Evolutionary conservation across 352 stramenopile genomes (phyloP).

Genomic region (Globisporangium yorkense): DNA sequence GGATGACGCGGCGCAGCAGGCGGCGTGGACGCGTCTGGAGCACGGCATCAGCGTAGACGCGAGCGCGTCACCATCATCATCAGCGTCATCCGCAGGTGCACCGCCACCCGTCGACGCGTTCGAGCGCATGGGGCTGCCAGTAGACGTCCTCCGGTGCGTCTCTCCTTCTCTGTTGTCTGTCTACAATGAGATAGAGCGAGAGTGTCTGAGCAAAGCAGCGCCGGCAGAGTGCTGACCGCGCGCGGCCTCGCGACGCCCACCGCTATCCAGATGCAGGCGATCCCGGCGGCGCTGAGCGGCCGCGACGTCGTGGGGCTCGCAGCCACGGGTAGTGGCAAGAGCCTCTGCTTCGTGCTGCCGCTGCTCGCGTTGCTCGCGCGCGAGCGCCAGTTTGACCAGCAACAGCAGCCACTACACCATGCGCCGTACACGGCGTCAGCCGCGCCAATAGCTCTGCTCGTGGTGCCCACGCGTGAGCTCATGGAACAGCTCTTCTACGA

Average conservation of each 20-base stretch:
- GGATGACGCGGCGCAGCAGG: conserved; percentile 23
- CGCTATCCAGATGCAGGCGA: conserved; percentile 95
- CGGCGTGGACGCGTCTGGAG: conserved; percentile 45
- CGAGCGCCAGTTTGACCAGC: conserved; percentile 1
- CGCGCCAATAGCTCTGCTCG: conserved; percentile 65
- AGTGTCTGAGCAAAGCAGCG: neutral
- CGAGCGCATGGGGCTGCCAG: conserved; percentile 24
- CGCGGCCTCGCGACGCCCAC: conserved; percentile 85
- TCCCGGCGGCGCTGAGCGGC: conserved; percentile 75
- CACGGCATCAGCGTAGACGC: conserved; percentile 24
- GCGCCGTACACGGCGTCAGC: neutral
- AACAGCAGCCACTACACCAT: neutral
- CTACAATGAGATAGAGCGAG: too few relatives aligned
- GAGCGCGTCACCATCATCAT: conserved; percentile 9
- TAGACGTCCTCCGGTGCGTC: conserved; percentile 12
- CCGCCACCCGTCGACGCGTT: conserved; percentile 31
- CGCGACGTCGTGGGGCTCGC: conserved; percentile 92
- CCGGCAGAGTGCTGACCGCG: conserved; percentile 18
- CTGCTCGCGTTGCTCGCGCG: conserved; percentile 47
- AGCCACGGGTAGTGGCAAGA: conserved; percentile 95
- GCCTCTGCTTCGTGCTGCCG: conserved; percentile 94
- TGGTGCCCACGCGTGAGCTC: conserved; percentile 96
- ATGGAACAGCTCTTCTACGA: conserved; percentile 91
- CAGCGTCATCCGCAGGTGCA: conserved; percentile 19
- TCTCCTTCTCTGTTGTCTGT: neutral